phyloP scores from a whole-genome alignment of 2,329 filamentous ascomycete genomes.

The Sarocladiaceae sp. region DNA sequence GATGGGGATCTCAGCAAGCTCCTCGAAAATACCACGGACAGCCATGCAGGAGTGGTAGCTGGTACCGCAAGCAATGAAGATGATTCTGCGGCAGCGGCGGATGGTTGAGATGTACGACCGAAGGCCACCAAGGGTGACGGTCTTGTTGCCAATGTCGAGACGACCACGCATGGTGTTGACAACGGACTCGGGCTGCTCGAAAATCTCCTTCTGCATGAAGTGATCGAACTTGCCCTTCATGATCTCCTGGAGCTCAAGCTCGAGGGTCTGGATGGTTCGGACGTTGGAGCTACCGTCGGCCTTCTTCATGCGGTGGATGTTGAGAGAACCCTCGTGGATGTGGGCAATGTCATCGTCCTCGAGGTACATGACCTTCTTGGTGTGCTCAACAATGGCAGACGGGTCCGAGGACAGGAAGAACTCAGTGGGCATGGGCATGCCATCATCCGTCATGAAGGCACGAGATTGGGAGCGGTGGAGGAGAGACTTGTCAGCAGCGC shows the following conservation, averaged over 20 bases:
- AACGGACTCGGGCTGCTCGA: constrained; percentile 98
- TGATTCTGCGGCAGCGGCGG: constrained; percentile 91
- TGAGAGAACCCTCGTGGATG: constrained; percentile 97
- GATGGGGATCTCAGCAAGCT: constrained; percentile 96
- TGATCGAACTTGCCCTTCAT: constrained; percentile 99
- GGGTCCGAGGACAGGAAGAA: constrained; percentile 99
- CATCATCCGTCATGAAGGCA: constrained; percentile 98
- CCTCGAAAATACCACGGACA: constrained; percentile 95
- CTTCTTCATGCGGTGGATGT: constrained; percentile 98
- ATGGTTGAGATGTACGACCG: constrained; percentile 96
- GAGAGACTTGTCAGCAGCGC: constrained; percentile 93
- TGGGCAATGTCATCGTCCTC: constrained; percentile 99
- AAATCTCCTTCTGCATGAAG: constrained; percentile 99
- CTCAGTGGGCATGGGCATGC: constrained; percentile 94
- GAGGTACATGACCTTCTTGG: constrained; percentile 99
- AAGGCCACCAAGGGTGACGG: constrained; percentile 90
- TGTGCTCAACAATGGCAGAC: constrained; percentile 98
- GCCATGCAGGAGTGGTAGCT: constrained; percentile 99
- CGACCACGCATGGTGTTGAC: constrained; percentile 99
- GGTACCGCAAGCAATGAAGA: constrained; percentile 98
- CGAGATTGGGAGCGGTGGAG: constrained; percentile 98
- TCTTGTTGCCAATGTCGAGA: constrained; percentile 89
- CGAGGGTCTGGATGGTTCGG: constrained; percentile 95
- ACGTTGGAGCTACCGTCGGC: constrained; percentile 95
- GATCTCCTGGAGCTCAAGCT: constrained; percentile 99